Evolutionary conservation across 345 rosid species (phyloP).

Genomic region (Gossypium australe): DNA sequence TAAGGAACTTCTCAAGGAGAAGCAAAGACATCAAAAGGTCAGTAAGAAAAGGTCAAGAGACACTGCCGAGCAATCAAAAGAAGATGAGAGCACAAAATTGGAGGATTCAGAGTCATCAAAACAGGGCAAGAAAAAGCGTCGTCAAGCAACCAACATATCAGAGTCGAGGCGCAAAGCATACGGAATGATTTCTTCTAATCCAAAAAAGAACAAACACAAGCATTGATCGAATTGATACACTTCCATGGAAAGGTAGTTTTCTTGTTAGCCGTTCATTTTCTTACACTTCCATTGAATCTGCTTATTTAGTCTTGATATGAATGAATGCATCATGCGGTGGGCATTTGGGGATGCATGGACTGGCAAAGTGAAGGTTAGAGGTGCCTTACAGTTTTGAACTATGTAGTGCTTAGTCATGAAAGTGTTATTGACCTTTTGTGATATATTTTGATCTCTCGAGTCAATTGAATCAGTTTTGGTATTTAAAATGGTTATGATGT

Average conservation of each 20-base stretch:
- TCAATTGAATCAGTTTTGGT: not conserved
- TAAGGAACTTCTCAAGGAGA: slow-evolving; percentile 34
- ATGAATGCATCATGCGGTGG: not conserved
- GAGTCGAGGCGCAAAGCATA: slow-evolving; percentile 60
- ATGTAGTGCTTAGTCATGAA: not conserved
- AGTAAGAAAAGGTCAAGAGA: slow-evolving; percentile 34
- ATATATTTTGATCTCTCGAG: not conserved
- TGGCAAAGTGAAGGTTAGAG: not conserved
- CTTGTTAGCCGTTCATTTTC: not conserved
- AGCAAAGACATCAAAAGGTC: slow-evolving; percentile 24
- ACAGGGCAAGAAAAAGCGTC: slow-evolving; percentile 57
- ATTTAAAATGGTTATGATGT: not conserved
- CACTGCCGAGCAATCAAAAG: slow-evolving; percentile 15
- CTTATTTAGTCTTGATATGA: not conserved
- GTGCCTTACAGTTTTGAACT: not conserved
- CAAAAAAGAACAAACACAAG: slow-evolving; percentile 27
- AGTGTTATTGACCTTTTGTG: not conserved
- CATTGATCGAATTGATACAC: not conserved
- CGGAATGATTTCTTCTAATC: slow-evolving; percentile 39
- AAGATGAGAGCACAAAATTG: slow-evolving; percentile 18
- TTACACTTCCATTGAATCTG: no score
- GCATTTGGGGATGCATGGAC: not conserved
- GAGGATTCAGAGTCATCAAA: slow-evolving; percentile 39
- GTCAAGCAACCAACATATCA: slow-evolving; percentile 48
- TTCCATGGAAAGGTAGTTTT: not conserved